phyloP scores from a whole-genome alignment of 805 yeast genomes.

The Zygosaccharomyces rouxii region DNA sequence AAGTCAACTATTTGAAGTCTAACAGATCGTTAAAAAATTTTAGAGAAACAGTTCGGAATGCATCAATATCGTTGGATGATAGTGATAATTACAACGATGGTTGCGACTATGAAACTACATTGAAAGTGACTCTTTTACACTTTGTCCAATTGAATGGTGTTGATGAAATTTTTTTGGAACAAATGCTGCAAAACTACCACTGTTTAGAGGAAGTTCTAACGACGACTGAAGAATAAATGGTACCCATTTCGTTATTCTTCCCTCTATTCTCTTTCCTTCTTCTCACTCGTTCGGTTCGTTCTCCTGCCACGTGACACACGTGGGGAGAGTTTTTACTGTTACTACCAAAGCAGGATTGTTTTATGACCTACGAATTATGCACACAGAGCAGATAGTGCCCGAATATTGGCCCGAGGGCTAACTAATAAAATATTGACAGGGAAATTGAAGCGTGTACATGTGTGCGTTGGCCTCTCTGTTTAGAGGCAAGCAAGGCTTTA shows the following conservation, averaged over 20 bases:
- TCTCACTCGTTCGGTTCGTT: no score
- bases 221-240: no score
- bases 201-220: constrained; percentile 3
- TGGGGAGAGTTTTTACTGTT: neutral
- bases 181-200: constrained; percentile 3
- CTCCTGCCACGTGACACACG: constrained; percentile 6
- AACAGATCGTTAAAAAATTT: constrained; percentile 5
- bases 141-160: neutral
- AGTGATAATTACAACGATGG: neutral
- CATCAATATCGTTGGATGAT: neutral
- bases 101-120: constrained; percentile 5
- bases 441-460: neutral
- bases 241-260: no score
- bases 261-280: no score
- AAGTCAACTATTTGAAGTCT: constrained; percentile 3
- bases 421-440: neutral
- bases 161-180: constrained; percentile 4
- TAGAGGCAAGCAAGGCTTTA: neutral
- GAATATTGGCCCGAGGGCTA: neutral
- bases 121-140: constrained; percentile 5
- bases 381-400: no score
- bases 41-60: neutral
- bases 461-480: neutral
- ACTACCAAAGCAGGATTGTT: no score
- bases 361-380: no score